These are phyloP conservation scores for Cladosporium sp. DNA, from an alignment of 2,329 filamentous ascomycete species.

Conservation along the genomic window DNA sequence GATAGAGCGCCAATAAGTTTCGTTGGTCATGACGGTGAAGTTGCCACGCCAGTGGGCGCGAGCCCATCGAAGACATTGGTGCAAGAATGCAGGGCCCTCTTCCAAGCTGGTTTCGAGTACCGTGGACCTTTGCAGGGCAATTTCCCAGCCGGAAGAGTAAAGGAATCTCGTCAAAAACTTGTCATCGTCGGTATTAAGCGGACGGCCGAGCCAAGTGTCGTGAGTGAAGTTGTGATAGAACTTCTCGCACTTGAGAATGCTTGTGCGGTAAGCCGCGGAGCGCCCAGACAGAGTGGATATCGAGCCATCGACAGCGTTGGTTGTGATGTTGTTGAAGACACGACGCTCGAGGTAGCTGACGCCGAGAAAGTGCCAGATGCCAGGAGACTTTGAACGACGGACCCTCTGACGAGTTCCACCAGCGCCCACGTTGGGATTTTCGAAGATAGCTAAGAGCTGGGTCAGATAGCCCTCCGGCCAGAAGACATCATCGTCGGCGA, in stretches of 20 bases:
- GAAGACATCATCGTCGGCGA: slow-evolving; percentile 33
- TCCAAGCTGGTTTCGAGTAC: slow-evolving; percentile 51
- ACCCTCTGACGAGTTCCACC: slow-evolving; percentile 54
- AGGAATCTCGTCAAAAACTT: slow-evolving; percentile 55
- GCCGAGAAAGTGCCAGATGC: slow-evolving; percentile 49
- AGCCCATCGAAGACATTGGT: slow-evolving; percentile 52
- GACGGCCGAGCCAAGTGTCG: slow-evolving; percentile 47
- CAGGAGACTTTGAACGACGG: slow-evolving; percentile 30
- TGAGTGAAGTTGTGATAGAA: slow-evolving; percentile 43
- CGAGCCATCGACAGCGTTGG: slow-evolving; percentile 52
- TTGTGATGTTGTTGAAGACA: slow-evolving; percentile 55
- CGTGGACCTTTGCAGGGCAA: slow-evolving; percentile 50
- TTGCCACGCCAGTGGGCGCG: slow-evolving; percentile 56
- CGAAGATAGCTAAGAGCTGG: slow-evolving; percentile 34
- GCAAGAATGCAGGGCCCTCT: slow-evolving; percentile 43
- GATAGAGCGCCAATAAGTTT: slow-evolving; percentile 27
- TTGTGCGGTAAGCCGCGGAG: slow-evolving; percentile 47
- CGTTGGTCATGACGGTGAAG: slow-evolving; percentile 39
- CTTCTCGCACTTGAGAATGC: slow-evolving; percentile 40
- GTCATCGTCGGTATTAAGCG: slow-evolving; percentile 53
- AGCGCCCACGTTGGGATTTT: slow-evolving; percentile 44
- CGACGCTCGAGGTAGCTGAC: slow-evolving; percentile 55
- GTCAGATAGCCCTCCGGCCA: slow-evolving; percentile 27
- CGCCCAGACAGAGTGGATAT: slow-evolving; percentile 54
- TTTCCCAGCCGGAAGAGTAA: slow-evolving; percentile 45